These are phyloP conservation scores for Penicillium simplicissimum DNA, from an alignment of 495 filamentous ascomycete genomes.

Conservation along the genomic window DNA sequence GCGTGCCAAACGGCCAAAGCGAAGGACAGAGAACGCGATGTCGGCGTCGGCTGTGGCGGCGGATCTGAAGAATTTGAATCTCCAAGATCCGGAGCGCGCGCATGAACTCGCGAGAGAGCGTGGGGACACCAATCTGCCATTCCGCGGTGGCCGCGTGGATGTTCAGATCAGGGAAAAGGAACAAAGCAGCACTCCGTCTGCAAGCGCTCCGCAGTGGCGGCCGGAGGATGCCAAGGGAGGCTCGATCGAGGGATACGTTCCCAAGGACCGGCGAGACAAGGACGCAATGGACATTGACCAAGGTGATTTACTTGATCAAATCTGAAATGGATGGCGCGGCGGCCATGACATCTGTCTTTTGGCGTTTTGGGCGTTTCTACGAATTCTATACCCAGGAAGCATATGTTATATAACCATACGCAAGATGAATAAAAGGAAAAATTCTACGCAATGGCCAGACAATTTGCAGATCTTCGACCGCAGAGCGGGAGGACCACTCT, in stretches of 20 bases:
- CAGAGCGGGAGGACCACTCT: slow-evolving; percentile 7
- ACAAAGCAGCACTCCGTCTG: slow-evolving; percentile 10
- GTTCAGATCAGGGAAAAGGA: slow-evolving; percentile 46
- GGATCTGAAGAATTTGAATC: slow-evolving; percentile 35
- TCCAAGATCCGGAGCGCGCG: slow-evolving; percentile 31
- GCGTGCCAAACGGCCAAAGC: slow-evolving; percentile 22
- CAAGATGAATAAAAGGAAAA: slow-evolving; percentile 8
- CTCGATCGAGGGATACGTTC: slow-evolving; percentile 50
- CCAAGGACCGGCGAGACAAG: slow-evolving; percentile 23
- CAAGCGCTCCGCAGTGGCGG: slow-evolving; percentile 33
- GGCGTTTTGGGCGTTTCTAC: slow-evolving; percentile 20
- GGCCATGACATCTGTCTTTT: slow-evolving; percentile 9
- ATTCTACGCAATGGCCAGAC: slow-evolving; percentile 24
- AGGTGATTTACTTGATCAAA: slow-evolving; percentile 39
- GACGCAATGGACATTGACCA: slow-evolving; percentile 21
- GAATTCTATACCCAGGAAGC: slow-evolving; percentile 26
- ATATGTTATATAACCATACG: slow-evolving; percentile 19
- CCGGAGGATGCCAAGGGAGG: slow-evolving; percentile 42
- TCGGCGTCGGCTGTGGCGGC: slow-evolving; percentile 28
- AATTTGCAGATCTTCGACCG: slow-evolving; percentile 4
- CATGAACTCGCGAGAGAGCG: slow-evolving; percentile 50
- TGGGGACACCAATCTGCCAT: slow-evolving; percentile 38
- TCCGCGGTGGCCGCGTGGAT: slow-evolving; percentile 37
- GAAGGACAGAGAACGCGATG: slow-evolving; percentile 14
- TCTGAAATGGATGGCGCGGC: slow-evolving; percentile 27